Base-by-base conservation (phyloP, 257 asterid species). In the Ballota nigra region DNA sequence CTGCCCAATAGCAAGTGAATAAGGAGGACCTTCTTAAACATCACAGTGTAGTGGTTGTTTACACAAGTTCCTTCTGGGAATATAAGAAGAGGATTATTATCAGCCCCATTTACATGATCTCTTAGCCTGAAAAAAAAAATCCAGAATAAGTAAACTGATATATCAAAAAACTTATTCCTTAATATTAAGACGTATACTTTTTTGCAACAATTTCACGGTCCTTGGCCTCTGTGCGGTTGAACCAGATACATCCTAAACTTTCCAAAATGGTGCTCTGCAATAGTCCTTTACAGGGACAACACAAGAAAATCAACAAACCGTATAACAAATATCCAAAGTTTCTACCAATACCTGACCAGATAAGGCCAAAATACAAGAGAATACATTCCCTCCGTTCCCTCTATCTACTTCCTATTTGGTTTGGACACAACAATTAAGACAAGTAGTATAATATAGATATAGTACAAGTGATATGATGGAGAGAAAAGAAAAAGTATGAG, bases 31-130 rank as follows among this genome's bases (percentile, higher is more conserved):
- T 95, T 95, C 83, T 95, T 92, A 85, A 95, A 95, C 99, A 95
- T 92, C 80, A 95, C 99, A 52, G 97, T 88, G 83, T 88, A 95
- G 78, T 43, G 52, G 60, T 53, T 53, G 60, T 92, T 95, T 75
- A 90, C 99, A 49, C 99, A 95, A 62, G 99, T 95, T 86, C 99
- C 99, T 83, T 95, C 99, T 0, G 98, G 99, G 76, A 95, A 95
- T 83, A 95, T 90, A 79, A 95, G 96, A 75, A 95, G 98, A 80
- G 99, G 99, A 74, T 95, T 95, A 72, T 86, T 95, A 71, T 95
- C 99, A 63, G 87, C 85, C 64, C 90, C 98, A 69, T 90, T 84
- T 47, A 95, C 96, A 78, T 95, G 99, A 24, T 89, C 96, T 68
- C 97, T 82, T 51, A 95, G 87, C 92, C 99, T 95, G 89, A 75